Conservation (phyloP, 306 rosid genomes). For the Lathyrus oleraceus region DNA sequence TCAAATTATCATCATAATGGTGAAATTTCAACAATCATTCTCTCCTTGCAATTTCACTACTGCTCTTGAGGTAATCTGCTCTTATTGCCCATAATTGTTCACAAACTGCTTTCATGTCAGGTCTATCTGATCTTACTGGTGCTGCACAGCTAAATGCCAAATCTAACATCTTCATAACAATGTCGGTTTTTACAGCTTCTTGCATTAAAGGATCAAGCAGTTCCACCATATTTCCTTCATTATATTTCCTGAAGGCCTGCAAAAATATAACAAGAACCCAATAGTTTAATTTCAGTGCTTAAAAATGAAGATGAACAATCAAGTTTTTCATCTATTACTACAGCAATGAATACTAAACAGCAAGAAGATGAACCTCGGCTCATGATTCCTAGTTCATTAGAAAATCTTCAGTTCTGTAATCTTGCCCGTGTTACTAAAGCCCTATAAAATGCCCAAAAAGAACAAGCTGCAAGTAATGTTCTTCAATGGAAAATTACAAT, state of each 20-base stretch:
- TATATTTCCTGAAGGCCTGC: slow-evolving; percentile 77
- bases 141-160: slow-evolving; percentile 90
- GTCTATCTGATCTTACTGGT: slow-evolving; percentile 73
- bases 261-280: slow-evolving; percentile 19
- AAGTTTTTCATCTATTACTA: slow-evolving; percentile 4
- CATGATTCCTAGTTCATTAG: not conserved
- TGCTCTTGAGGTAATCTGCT: slow-evolving; percentile 68
- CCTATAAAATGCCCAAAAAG: slow-evolving; percentile 9
- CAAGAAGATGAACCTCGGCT: not conserved
- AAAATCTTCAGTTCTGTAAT: not conserved
- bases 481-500: not conserved
- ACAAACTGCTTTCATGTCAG: slow-evolving; percentile 84
- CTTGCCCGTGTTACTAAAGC: not conserved
- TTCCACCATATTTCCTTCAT: slow-evolving; percentile 57
- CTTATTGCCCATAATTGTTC: slow-evolving; percentile 91
- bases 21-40: slow-evolving; percentile 30
- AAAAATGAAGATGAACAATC: not conserved
- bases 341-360: not conserved
- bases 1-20: slow-evolving; percentile 25
- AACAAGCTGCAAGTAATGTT: slow-evolving; percentile 1
- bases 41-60: slow-evolving; percentile 41
- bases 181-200: slow-evolving; percentile 59
- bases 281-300: slow-evolving; percentile 18
- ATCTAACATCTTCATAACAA: slow-evolving; percentile 63
- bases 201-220: slow-evolving; percentile 72